Evolutionary conservation across 2,329 filamentous ascomycete genomes (phyloP), one percentile per base, ranked within the genome.

Genomic region (Phaeomoniella chlamydospora): DNA sequence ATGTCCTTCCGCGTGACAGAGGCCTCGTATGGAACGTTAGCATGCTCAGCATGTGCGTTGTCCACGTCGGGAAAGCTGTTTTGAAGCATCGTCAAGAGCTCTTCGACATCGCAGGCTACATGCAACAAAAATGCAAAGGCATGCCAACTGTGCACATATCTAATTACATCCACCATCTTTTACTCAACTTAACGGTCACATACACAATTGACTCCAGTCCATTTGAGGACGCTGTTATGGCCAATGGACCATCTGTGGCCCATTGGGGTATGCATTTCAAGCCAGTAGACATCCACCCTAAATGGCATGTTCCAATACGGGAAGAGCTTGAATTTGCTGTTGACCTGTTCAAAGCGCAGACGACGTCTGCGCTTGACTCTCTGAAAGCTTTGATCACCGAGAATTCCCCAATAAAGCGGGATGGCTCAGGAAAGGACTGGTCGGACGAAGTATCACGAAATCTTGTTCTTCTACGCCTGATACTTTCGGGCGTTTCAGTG

Each of bases 401-500:
- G 32, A 72, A 80, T 22, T 80, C 86, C 1, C 79, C 77, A 2
- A 79, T 96, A 36, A 92, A 86, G 56, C 74, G 88, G 38, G 88
- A 87, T 45, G 90, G 90, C 26, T 94, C 88, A 54, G 92, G 93
- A 47, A 98, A 96, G 58, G 88, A 94, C 49, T 98, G 90, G 90
- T 94, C 88, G 0, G 90, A 98, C 54, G 92, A 98, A 54, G 80
- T 96, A 17, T 88, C 86, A 2, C 70, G 90, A 37, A 85, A 94
- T 45, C 69, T 98, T 38, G 83, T 88, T 10, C 77, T 94, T 35
- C 67, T 98, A 11, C 72, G 88, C 18, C 68, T 98, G n/a, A 75
- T 94, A 31, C 75, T 93, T 16, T 92, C 88, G 3, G 90, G 90
- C 36, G 77, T 94, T 39, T 87, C 88, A 5, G 78, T 82, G 1